Evolutionary conservation across 495 filamentous ascomycete genomes (phyloP).

Genomic region (Talaromyces trachyspermus): DNA sequence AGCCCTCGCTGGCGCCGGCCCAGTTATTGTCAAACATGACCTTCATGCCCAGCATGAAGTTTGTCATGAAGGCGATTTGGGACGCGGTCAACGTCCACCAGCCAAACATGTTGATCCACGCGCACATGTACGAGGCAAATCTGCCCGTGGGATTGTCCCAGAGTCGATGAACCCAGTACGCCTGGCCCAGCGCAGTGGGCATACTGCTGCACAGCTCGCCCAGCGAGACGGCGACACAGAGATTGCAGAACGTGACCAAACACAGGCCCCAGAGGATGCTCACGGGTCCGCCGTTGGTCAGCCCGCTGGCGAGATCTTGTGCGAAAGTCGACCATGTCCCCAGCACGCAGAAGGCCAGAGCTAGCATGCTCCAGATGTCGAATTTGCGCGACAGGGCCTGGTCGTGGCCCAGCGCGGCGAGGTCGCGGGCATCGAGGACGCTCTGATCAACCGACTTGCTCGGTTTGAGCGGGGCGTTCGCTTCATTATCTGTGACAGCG

Average conservation of each 20-base stretch:
- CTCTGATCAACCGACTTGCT: slow-evolving; percentile 23
- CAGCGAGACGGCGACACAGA: slow-evolving; percentile 37
- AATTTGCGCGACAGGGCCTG: slow-evolving; percentile 42
- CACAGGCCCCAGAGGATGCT: slow-evolving; percentile 42
- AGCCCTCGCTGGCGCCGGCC: slow-evolving; percentile 29
- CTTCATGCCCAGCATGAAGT: slow-evolving; percentile 40
- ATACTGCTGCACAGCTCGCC: slow-evolving; percentile 41
- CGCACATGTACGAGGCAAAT: slow-evolving; percentile 38
- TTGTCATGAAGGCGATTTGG: slow-evolving; percentile 41
- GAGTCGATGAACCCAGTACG: slow-evolving; percentile 38
- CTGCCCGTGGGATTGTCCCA: slow-evolving; percentile 27
- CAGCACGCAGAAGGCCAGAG: slow-evolving; percentile 38
- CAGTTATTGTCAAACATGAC: slow-evolving; percentile 33
- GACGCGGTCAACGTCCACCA: slow-evolving; percentile 43
- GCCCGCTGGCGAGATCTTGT: slow-evolving; percentile 33
- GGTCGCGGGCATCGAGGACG: slow-evolving; percentile 40
- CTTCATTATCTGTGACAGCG: slow-evolving; percentile 25
- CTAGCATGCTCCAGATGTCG: slow-evolving; percentile 39
- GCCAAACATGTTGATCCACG: slow-evolving; percentile 43
- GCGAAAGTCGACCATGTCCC: slow-evolving; percentile 41
- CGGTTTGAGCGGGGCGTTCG: slow-evolving; percentile 25
- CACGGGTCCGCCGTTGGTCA: slow-evolving; percentile 37
- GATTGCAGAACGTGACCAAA: slow-evolving; percentile 35
- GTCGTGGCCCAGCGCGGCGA: slow-evolving; percentile 43
- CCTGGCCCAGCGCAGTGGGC: slow-evolving; percentile 39